Base-by-base conservation (phyloP, 768 basidiomycete species). In the Cantharellus cinnabarinus region DNA sequence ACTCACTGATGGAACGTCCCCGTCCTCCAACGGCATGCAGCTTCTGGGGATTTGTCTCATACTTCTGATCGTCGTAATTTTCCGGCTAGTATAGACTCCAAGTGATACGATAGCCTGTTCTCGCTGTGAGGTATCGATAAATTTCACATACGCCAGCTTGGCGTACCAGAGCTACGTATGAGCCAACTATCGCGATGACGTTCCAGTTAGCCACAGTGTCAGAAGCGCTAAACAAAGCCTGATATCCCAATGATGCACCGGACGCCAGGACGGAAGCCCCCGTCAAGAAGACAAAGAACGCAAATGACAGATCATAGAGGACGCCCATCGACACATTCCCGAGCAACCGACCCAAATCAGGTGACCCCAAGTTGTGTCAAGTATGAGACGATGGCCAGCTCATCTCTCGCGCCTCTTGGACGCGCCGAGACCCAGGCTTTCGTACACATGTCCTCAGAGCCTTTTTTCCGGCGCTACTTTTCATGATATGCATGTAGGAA, bases 101-200 rank as follows among this genome's bases (percentile, higher is more conserved):
- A 58, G 35, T 5, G 62, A 38, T 37, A 52, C 56, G 14, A 62
- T 50, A 2, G 59, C 62, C 62, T 62, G 38, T 37, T 60, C 58
- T 58, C 14, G 59, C 5, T 15, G 10, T 60, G 58, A 60, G 39
- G 54, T 50, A 3, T 41, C 38, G 14, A 15, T 39, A 15, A 41
- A 15, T 57, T 15, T 54, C 10, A 37, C 35, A 54, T 10, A 54
- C 52, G 5, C 20, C 20, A 29, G 42, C 5, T n/a, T 56, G 15
- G n/a, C 62, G 38, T 41, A 62, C 62, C 42, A 62, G 34, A n/a
- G 60, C 56, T n/a, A 61, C 15, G 50, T 62, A 62, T 5, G 48
- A 62, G 14, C 54, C 62, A 20, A 62, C 62, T 4, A 62, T 58
- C n/a, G 58, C 54, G 56, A 62, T 42, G 15, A 62, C 62, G 34